Evolutionary conservation across 139 green algal genomes (phyloP), one percentile per base, ranked within the genome.

Genomic region (Choricystis sp.): DNA sequence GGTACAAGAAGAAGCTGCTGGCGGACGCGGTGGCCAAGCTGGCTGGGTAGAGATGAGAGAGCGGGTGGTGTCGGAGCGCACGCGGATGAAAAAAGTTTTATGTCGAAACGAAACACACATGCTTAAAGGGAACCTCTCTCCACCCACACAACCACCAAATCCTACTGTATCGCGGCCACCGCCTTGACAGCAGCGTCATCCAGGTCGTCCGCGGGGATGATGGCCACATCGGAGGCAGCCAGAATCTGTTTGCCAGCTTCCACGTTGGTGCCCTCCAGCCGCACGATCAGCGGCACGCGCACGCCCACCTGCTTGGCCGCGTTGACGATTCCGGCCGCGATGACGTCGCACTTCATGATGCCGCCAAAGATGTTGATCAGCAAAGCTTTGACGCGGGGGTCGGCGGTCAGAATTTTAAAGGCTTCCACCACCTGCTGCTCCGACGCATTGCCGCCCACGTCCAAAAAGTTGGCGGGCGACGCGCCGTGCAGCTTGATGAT

Each of bases 271-370:
- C 93, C 93, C 77, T 99, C 93, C 29, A 99, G 76, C n/a, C 93
- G 80, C 60, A 99, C 93, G 0, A 99, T 74, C 40, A 97, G 72
- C 1, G 89, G 92, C 29, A 96, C 85, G 4, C 79, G 73, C 5
- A 96, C 40, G 20, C 71, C 76, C 19, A 95, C 86, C 81, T 91
- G 79, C 75, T 96, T 94, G 40, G 91, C 92, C 1, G 92, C 93
- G 48, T 82, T 89, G 31, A 99, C 91, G 56, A 99, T 97, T 61
- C 93, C 93, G 23, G 75, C 81, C 3, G 93, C 93, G 69, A 99
- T 97, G 24, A 99, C 92, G 74, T 99, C 93, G 71, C 93, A 99
- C 74, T 94, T 94, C 93, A 99, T 99, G 77, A 96, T 96, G 31
- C 89, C 89, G 2, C 85, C 92, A 71, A 99, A 99, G 63, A 99